Evolutionary conservation across 176 grass and related monocot species (phyloP), one percentile per base, ranked within the genome.

Genomic region (Avena atlantica): DNA sequence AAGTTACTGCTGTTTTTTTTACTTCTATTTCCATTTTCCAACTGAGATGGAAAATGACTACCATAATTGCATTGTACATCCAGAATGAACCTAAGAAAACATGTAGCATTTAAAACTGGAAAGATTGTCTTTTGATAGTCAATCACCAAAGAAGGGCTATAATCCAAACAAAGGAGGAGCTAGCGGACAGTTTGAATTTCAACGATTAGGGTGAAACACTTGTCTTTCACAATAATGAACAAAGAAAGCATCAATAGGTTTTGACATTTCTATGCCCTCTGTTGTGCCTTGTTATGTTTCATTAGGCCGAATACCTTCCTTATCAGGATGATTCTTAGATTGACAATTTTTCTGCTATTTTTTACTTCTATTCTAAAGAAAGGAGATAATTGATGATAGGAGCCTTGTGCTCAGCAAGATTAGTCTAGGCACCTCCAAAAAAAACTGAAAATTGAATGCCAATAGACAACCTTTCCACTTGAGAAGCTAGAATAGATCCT

Each of bases 151-250:
- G 56, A 59, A 20, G 5, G 19, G 19, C 17, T 59, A 63, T 24
- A 63, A 63, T 63, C 21, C n/a, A 62, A 62, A 62, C 21, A 62
- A 62, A 20, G 59, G 21, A 24, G 21, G 21, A 62, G 9, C 59
- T 24, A 62, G 60, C 11, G 1, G 60, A 63, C 21, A 63, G 2
- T 63, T 13, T 25, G 10, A 63, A 25, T 63, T 63, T 63, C 21
- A 25, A 63, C 21, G 10, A 24, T 83, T 83, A 86, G 86, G 85
- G 31, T 47, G 9, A 47, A 47, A 47, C 44, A 47, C 44, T 48
- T 8, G 45, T 48, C 45, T 48, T 48, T 48, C 45, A 48, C 45
- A 48, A 42, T 42, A 42, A 42, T 42, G 40, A 1, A 42, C 6
- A 42, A 42, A 42, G 40, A 42, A 36, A 17, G 27, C 23, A 76